Base-by-base conservation (phyloP, 2,329 filamentous ascomycete genomes). In the Aureobasidium melanogenum region DNA sequence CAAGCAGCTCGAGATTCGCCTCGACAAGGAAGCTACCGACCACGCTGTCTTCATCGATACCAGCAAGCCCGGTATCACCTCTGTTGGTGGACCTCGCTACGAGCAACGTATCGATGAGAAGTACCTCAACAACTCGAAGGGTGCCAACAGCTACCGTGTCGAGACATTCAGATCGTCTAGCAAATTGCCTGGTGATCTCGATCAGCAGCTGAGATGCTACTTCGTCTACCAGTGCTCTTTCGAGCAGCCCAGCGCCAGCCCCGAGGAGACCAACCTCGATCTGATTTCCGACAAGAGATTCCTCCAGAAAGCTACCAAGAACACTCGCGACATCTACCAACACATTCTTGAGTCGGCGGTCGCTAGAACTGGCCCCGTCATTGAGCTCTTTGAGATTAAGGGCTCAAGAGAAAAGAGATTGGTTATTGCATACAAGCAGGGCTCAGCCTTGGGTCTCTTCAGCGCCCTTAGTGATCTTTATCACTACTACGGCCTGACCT, bases 21-120 rank as follows among this genome's bases (percentile, higher is more conserved):
- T 99, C 44, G 93, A 97, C 73, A 97, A 97, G 84, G 94, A 99
- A 77, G 91, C 91, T 24, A 79, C 82, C 63, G 94, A 97, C 73
- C 94, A 97, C 72, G 94, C 94, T 63, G 95, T 97, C 71, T 99
- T 97, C 78, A 97, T 99, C 67, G 94, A 99, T 74, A 99, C 94
- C 60, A 97, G 92, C 75, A 88, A 88, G 71, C 93, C 94, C 17
- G 94, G 94, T 66, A 80, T 89, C 68, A 89, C 87, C 63, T 82
- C 86, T 50, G 79, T 89, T 24, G 79, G 82, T 59, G 94, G 94
- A 2, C 92, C 94, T n/a, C 84, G 87, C 63, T 99, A 97, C 74
- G 94, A 99, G 78, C 87, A 91, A 72, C 85, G 93, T 63, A 89
- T 99, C 64, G 94, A 97, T 77, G 83, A 87, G 74, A 97, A 97